Evolutionary conservation across 1,284 basidiomycete genomes (phyloP), one percentile per base, ranked within the genome.

Genomic region (Rhodotorula sp.): DNA sequence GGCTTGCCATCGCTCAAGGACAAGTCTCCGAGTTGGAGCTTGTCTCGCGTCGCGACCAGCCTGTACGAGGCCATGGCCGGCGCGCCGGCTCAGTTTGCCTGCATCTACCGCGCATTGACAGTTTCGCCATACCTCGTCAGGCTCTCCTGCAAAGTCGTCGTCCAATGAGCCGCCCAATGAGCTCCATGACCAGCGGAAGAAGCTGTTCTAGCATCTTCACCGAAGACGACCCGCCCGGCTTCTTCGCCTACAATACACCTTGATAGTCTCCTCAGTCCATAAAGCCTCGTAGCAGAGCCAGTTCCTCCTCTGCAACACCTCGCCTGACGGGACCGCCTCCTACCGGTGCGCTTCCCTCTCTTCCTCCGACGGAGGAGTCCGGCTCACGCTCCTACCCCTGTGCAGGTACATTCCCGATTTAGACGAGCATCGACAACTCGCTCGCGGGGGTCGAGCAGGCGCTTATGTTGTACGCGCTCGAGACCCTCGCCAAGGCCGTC

Each of bases 181-280:
- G n/a, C n/a, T n/a, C n/a, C n/a, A n/a, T n/a, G n/a, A n/a, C n/a
- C n/a, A n/a, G n/a, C n/a, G n/a, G n/a, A n/a, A n/a, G n/a, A n/a
- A n/a, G n/a, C n/a, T n/a, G n/a, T n/a, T n/a, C n/a, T n/a, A n/a
- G n/a, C n/a, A n/a, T n/a, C n/a, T n/a, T n/a, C n/a, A n/a, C n/a
- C 80, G 99, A 99, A 84, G 97, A 99, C 83, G 97, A 99, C 80
- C 92, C 96, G 8, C 88, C 90, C 61, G 92, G 90, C 82, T 99
- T 99, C 87, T n/a, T n/a, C 86, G 94, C 75, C 85, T 99, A 76
- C 86, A 89, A 71, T 94, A 97, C 80, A 96, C 96, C 83, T 99
- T 99, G 83, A 94, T 91, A 82, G 99, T 99, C 80, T 99, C 97
- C 97, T 44, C 97, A 99, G 82, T 99, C 99, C 85, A 99, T 99